Base-by-base conservation (phyloP, 1,284 basidiomycete species). In the Trichosporon asahii region DNA sequence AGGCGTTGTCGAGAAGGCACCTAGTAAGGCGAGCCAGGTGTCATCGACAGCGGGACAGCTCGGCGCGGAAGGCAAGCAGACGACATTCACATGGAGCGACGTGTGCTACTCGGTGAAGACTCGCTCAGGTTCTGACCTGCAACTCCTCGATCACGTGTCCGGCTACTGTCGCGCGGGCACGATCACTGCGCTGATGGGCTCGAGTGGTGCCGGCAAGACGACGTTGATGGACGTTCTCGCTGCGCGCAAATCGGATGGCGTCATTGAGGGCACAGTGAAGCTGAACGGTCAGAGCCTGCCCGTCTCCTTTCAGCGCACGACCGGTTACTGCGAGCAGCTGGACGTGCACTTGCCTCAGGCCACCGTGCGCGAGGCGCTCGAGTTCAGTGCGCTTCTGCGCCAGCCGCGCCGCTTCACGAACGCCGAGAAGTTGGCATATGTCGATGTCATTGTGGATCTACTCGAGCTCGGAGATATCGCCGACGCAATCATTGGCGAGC, bases 361-460 rank as follows among this genome's bases (percentile, higher is more conserved):
- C 1, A 83, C 82, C 6, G 93, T 96, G 3, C 86, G 92, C 27
- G 93, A 96, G 77, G 91, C 93, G 0, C 83, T 96, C 0, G 83
- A 88, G 35, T 94, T 95, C 83, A 92, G 90, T 1, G 94, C 94
- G 0, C 87, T 89, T 72, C 84, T 95, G 8, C 89, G 94, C 21
- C 94, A 95, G 77, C 90, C 91, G 0, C 81, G 85, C 3, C 85
- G 85, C 4, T 87, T 92, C 0, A 85, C 91, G 0, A 80, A 86
- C 31, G 85, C 84, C 70, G 85, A 87, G 49, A 86, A 86, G 78
- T 79, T 86, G 64, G 84, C 81, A 21, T 87, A 86, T 75, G 86
- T 86, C 66, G 85, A 87, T 68, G 82, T 84, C 29, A 85, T 87
- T 37, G 84, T 87, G 74, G 84, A 85, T 57, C 78, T 87, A 4